Evolutionary conservation across 2,329 filamentous ascomycete genomes (phyloP).

Genomic region (Penicillium griseofulvum): DNA sequence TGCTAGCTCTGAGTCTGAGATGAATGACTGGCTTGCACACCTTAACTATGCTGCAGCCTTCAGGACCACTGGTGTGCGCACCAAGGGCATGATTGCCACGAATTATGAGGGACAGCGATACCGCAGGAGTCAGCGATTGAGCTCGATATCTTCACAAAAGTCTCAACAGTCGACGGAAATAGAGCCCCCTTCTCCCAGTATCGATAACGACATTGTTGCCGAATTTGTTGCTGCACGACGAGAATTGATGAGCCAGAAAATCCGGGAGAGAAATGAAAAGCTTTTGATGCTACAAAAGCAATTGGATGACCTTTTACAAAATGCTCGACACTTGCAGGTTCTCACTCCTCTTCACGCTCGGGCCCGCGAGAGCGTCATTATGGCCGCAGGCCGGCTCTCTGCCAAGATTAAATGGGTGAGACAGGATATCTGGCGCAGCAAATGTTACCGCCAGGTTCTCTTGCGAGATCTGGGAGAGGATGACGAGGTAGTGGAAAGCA

Average conservation of each 20-base stretch:
- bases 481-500: conserved; percentile 14
- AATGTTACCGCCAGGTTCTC: conserved; percentile 86
- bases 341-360: conserved; percentile 88
- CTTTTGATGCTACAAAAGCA: conserved; percentile 70
- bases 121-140: conserved; percentile 60
- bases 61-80: conserved; percentile 83
- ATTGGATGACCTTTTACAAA: conserved; percentile 78
- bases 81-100: conserved; percentile 80
- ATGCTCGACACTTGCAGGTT: conserved; percentile 85
- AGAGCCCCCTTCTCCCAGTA: conserved; percentile 71
- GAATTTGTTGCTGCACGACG: conserved; percentile 81
- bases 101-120: conserved; percentile 75
- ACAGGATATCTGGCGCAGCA: conserved; percentile 88
- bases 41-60: conserved; percentile 96
- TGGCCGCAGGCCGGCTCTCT: conserved; percentile 77
- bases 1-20: conserved; percentile 83
- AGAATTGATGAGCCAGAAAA: conserved; percentile 78
- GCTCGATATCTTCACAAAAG: conserved; percentile 54
- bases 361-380: conserved; percentile 80
- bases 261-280: conserved; percentile 77
- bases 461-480: conserved; percentile 84
- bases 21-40: conserved; percentile 96
- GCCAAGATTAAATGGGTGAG: conserved; percentile 92
- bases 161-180: conserved; percentile 66
- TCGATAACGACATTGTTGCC: conserved; percentile 74